A percentile compares a stretch with the other conserved stretches of the same genome.
Conservation (phyloP, 805 yeast genomes). For the Jamesozyma jinghongensis region DNA sequence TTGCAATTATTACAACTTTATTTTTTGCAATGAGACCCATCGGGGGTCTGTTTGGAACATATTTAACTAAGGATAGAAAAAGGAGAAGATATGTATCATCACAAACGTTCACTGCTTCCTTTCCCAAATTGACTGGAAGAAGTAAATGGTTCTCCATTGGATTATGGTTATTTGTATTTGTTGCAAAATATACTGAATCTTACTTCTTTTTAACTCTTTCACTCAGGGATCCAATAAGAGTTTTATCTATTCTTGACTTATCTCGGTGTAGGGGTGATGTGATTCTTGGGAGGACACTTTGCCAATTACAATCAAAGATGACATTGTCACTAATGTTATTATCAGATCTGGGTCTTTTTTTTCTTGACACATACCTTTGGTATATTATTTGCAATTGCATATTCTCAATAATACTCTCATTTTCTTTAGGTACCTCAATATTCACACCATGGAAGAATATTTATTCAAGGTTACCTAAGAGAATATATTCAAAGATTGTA, state of each 20-base stretch:
- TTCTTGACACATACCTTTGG: constrained; percentile 79
- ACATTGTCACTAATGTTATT: constrained; percentile 44
- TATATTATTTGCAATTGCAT: constrained; percentile 71
- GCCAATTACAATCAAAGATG: constrained; percentile 48
- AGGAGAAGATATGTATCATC: constrained; percentile 43
- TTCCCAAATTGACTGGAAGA: constrained; percentile 44
- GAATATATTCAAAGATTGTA: constrained; percentile 63
- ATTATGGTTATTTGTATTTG: constrained; percentile 58
- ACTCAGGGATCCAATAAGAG: constrained; percentile 63
- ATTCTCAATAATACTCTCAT: constrained; percentile 62
- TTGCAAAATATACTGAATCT: constrained; percentile 64
- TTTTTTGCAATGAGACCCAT: constrained; percentile 58
- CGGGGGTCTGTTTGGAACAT: constrained; percentile 42
- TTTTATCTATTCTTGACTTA: constrained; percentile 47
- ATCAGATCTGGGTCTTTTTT: constrained; percentile 61
- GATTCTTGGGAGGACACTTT: constrained; percentile 43
- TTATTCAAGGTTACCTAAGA: constrained; percentile 64
- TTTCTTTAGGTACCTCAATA: constrained; percentile 68
- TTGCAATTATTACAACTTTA: constrained; percentile 45
- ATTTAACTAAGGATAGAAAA: constrained; percentile 25
- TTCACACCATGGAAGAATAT: constrained; percentile 88
- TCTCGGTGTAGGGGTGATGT: constrained; percentile 54
- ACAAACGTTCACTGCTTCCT: constrained; percentile 49
- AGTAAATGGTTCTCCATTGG: constrained; percentile 55
- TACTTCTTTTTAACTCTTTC: constrained; percentile 70